Evolutionary conservation across 2,329 filamentous ascomycete genomes (phyloP).

Genomic region (Ustilaginoidea virens): DNA sequence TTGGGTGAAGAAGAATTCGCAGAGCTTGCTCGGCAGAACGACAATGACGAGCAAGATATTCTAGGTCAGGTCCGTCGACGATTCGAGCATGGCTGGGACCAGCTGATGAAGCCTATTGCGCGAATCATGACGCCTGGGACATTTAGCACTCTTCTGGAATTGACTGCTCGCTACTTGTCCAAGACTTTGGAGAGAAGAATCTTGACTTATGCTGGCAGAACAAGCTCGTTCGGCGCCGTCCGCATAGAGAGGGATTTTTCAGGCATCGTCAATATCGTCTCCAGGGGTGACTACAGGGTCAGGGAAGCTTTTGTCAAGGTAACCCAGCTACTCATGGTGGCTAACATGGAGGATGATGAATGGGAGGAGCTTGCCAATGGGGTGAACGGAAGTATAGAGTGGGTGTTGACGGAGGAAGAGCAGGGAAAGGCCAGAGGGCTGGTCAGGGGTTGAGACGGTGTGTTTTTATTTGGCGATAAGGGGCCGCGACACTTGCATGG

Average conservation of each 20-base stretch:
- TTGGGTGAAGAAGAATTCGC: slow-evolving; percentile 46
- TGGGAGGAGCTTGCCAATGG: slow-evolving; percentile 58
- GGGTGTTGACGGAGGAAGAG: slow-evolving; percentile 61
- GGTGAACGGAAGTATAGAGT: slow-evolving; percentile 49
- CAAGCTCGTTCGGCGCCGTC: slow-evolving; percentile 69
- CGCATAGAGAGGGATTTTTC: slow-evolving; percentile 73
- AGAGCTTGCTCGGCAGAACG: slow-evolving; percentile 37
- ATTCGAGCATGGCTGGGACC: slow-evolving; percentile 77
- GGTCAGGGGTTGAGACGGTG: too few species aligned
- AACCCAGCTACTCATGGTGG: slow-evolving; percentile 67
- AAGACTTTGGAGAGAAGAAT: slow-evolving; percentile 76
- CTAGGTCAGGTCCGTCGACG: slow-evolving; percentile 59
- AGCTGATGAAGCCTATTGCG: slow-evolving; percentile 68
- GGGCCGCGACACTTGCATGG: too few species aligned
- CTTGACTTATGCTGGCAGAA: slow-evolving; percentile 61
- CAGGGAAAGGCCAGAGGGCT: slow-evolving; percentile 56
- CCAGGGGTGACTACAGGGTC: slow-evolving; percentile 58
- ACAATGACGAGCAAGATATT: slow-evolving; percentile 35
- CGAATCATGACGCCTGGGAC: slow-evolving; percentile 68
- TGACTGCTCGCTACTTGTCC: slow-evolving; percentile 60
- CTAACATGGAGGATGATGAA: slow-evolving; percentile 93
- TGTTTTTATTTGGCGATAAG: too few species aligned
- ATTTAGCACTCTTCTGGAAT: slow-evolving; percentile 60
- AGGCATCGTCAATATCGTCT: slow-evolving; percentile 53
- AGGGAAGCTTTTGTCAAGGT: slow-evolving; percentile 64